A percentile compares a stretch with the other conserved stretches of the same genome.
These are phyloP conservation scores for Russula sp. DNA, from an alignment of 768 basidiomycete species.

Conservation along the genomic window DNA sequence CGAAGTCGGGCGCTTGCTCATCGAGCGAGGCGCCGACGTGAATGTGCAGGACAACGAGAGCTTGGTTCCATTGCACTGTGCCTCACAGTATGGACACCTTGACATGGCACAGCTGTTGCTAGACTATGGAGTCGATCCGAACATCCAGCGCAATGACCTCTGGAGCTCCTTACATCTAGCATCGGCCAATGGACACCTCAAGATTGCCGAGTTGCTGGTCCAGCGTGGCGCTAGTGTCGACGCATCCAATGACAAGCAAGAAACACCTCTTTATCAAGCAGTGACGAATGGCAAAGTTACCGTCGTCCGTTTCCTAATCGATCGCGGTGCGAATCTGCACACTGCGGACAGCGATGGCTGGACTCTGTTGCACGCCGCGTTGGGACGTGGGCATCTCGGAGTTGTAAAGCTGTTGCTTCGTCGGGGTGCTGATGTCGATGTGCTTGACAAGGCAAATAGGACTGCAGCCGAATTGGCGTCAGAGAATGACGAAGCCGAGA, in stretches of 20 bases:
- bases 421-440: background rate
- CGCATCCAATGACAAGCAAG: background rate
- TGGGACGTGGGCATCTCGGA: background rate
- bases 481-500: background rate
- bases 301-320: background rate
- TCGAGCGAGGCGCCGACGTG: background rate
- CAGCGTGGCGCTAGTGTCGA: background rate
- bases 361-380: background rate
- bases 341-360: background rate
- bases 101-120: background rate
- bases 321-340: background rate
- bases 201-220: background rate
- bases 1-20: background rate
- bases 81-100: background rate
- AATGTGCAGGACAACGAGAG: background rate
- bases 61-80: background rate
- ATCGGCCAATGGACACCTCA: background rate
- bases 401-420: background rate
- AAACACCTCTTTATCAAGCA: background rate
- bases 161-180: background rate
- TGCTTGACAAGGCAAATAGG: background rate
- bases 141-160: background rate
- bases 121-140: background rate
- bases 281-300: background rate
- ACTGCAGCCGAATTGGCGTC: background rate